Evolutionary conservation across 306 rosid species (phyloP), one percentile per base, ranked within the genome.

Genomic region (Sesbania bispinosa): DNA sequence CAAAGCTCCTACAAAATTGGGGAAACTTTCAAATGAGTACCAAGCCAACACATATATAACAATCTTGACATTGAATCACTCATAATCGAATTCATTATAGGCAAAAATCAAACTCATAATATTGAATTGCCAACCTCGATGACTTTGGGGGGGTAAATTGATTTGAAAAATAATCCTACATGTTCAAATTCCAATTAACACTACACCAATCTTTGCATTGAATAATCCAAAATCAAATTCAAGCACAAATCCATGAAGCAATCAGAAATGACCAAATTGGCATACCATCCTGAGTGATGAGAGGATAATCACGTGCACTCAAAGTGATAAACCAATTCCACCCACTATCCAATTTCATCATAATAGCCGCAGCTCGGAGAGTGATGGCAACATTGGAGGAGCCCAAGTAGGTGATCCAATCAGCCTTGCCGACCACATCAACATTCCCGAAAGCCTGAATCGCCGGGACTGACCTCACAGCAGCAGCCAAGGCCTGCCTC

Each of bases 231-330:
- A 57, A 10, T 6, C 60, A 60, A 58, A 47, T 15, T 23, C 39
- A 53, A 19, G 2, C 11, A 65, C 59, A 81, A 77, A 57, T 53
- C 10, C n/a, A 67, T 1, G 62, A 50, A 69, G 7, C 46, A 55
- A 71, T 38, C 43, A 62, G 42, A 62, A 69, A 45, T 72, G 60
- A 71, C 50, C 62, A 13, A 87, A 81, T 10, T 62, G 54, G 73
- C 93, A 53, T 90, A 94, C 98, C 98, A 71, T 94, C 98, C 87
- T 86, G 98, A 53, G 98, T 88, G 29, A 90, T 81, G 51, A 94
- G 89, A 36, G 98, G 98, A 59, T 94, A 94, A 76, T 94, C 98
- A 71, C 24, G 59, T 2, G 97, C 97, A 69, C 86, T 94, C 89
- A 94, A 81, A 60, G 92, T 84, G 30, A 94, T 62, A 55, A 94